Evolutionary conservation across 352 stramenopile genomes (phyloP), one percentile per base, ranked within the genome.

Genomic region (Aphanomyces euteiches): DNA sequence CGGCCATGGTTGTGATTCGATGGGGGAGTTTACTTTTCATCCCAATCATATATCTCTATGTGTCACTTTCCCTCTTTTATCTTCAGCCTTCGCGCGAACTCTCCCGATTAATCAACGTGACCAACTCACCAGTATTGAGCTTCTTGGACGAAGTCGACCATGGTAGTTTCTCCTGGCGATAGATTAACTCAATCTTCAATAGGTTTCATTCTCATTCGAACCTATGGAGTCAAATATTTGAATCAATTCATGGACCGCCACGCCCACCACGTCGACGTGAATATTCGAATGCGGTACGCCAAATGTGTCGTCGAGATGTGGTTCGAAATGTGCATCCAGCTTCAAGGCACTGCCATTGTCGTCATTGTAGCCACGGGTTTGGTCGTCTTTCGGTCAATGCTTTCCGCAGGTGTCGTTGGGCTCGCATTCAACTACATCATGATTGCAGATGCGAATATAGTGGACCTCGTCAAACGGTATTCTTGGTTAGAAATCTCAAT

Each of bases 371-470:
- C 88, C 7, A 82, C 96, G 7, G 68, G 78, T 7, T 79, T 92
- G 13, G 90, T 90, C 38, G 76, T 89, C 6, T 8, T 87, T 8
- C 83, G 74, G 28, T 77, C 75, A 2, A 53, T 57, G 2, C 77
- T 95, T 28, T 87, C 87, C 40, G 78, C 89, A 7, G 88, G 89
- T 0, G 77, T 95, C 1, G 72, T 96, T 0, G 91, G 90, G 1
- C 78, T 97, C n/a, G 94, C 89, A n/a, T 83, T 97, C 34, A 94
- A 86, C 41, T 97, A 97, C 56, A 82, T 90, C 12, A 75, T 96
- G 17, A 86, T 88, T 1, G 87, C 96, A 50, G 88, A 97, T 12
- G 10, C 43, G 10, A 12, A n/a, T 37, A 21, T 61, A 21, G 54
- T 43, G n/a, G 54, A 37, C 54, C 7, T 61, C 6, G 54, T 61